Conservation (phyloP, 768 basidiomycete genomes). For the Boletus huronensis region DNA sequence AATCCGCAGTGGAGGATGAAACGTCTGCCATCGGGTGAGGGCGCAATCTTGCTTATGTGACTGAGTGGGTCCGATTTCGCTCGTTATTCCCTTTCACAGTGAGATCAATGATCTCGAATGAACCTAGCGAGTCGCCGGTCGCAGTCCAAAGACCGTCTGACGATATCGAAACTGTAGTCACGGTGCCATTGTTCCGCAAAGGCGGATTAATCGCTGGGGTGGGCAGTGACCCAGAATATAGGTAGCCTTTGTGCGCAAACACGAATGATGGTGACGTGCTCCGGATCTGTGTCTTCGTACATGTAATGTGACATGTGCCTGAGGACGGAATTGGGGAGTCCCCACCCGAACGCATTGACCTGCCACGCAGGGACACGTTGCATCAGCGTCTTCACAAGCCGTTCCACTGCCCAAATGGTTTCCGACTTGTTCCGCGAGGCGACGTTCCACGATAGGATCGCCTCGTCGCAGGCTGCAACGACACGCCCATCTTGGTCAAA, state of each 20-base stretch:
- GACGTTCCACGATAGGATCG: neutral
- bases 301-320: neutral
- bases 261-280: neutral
- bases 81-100: too few species aligned
- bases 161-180: conserved; percentile 15
- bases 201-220: neutral
- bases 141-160: conserved; percentile 19
- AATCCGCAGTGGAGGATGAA: neutral
- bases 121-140: neutral
- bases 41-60: neutral
- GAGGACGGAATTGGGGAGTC: neutral
- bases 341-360: conserved; percentile 3
- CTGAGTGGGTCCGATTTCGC: neutral
- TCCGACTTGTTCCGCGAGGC: neutral
- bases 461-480: neutral
- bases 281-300: neutral
- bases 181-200: neutral
- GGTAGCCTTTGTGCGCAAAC: neutral
- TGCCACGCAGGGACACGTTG: conserved; percentile 1
- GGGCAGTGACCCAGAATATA: neutral
- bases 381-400: neutral
- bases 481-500: neutral
- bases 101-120: conserved; percentile 11
- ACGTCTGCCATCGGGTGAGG: conserved; percentile 4
- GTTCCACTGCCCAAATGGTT: neutral